Percentiles rank a stretch among this genome's conserved stretches.
phyloP scores from a whole-genome alignment of 2,329 filamentous ascomycete genomes.

The Sporothrix phasma region DNA sequence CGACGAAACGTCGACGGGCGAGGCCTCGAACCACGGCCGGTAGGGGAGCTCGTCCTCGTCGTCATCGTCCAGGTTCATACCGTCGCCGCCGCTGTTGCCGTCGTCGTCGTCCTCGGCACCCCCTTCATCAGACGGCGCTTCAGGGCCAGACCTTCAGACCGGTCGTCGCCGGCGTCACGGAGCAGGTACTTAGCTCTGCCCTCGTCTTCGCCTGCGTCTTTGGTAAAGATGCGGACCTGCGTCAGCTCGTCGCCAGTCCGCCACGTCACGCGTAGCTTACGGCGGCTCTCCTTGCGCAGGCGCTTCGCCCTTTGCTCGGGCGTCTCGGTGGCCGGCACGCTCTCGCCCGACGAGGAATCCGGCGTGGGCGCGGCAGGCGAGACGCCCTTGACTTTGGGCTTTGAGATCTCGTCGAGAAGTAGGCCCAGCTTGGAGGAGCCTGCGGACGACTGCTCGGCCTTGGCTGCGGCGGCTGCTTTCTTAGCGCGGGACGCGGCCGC shows the following conservation, averaged over 20 bases:
- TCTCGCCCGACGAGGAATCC: slow-evolving; percentile 34
- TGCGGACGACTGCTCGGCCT: slow-evolving; percentile 24
- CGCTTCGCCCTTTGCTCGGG: slow-evolving; percentile 57
- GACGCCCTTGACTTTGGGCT: slow-evolving; percentile 37
- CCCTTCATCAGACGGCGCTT: slow-evolving; percentile 42
- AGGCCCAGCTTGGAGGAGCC: slow-evolving; percentile 43
- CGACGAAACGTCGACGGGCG: slow-evolving; percentile 34
- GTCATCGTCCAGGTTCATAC: slow-evolving; percentile 9
- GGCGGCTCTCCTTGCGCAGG: slow-evolving; percentile 60
- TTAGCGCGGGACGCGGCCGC: slow-evolving; percentile 20
- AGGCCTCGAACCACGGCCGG: slow-evolving; percentile 42
- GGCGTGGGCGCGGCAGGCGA: slow-evolving; percentile 30
- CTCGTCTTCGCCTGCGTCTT: slow-evolving; percentile 63
- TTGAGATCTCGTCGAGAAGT: slow-evolving; percentile 41
- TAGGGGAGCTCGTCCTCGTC: slow-evolving; percentile 47
- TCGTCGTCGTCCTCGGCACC: slow-evolving; percentile 49
- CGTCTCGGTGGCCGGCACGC: slow-evolving; percentile 44
- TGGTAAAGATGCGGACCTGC: slow-evolving; percentile 58
- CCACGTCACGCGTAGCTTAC: slow-evolving; percentile 61
- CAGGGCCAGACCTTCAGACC: slow-evolving; percentile 60
- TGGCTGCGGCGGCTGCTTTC: slow-evolving; percentile 19
- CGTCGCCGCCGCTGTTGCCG: background rate
- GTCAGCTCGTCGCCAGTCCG: slow-evolving; percentile 58
- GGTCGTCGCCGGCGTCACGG: slow-evolving; percentile 62
- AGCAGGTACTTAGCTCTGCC: slow-evolving; percentile 58